phyloP scores from a whole-genome alignment of 2,329 filamentous ascomycete species.

The Conoideocrella luteorostrata region DNA sequence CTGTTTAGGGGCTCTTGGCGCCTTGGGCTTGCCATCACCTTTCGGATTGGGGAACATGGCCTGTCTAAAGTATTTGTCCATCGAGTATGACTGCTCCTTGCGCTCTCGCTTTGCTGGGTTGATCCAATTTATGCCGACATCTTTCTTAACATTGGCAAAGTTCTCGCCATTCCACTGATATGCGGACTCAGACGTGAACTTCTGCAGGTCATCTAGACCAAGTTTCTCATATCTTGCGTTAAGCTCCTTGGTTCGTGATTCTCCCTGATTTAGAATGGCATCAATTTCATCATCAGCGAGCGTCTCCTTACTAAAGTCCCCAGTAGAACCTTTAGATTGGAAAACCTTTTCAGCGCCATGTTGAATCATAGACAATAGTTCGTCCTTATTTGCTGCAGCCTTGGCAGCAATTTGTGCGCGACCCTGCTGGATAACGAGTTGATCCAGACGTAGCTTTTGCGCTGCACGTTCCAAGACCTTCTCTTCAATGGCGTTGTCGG shows the following conservation, averaged over 20 bases:
- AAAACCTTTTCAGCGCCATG: conserved; percentile 97
- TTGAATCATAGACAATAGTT: conserved; percentile 96
- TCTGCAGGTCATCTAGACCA: conserved; percentile 92
- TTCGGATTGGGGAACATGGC: conserved; percentile 73
- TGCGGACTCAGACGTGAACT: conserved; percentile 93
- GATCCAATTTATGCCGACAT: conserved; percentile 92
- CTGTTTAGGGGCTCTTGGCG: conserved; percentile 92
- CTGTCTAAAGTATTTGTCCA: conserved; percentile 97
- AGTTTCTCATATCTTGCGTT: conserved; percentile 95
- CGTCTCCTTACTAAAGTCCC: conserved; percentile 52
- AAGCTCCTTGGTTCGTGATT: conserved; percentile 80
- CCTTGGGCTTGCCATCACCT: conserved; percentile 87
- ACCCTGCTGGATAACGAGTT: conserved; percentile 96
- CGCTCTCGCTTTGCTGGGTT: conserved; percentile 97
- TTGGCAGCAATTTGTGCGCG: conserved; percentile 86
- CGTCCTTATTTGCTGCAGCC: conserved; percentile 90
- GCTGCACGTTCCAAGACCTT: conserved; percentile 95
- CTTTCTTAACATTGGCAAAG: conserved; percentile 86
- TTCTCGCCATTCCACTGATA: conserved; percentile 99
- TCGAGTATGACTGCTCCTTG: conserved; percentile 96
- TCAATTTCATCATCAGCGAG: conserved; percentile 89
- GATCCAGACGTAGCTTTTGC: conserved; percentile 91
- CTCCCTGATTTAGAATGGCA: conserved; percentile 75
- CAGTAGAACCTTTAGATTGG: conserved; percentile 61
- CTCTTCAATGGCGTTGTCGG: conserved; percentile 96